Conservation (phyloP, 768 basidiomycete genomes). For the Tricholoma furcatifolium region DNA sequence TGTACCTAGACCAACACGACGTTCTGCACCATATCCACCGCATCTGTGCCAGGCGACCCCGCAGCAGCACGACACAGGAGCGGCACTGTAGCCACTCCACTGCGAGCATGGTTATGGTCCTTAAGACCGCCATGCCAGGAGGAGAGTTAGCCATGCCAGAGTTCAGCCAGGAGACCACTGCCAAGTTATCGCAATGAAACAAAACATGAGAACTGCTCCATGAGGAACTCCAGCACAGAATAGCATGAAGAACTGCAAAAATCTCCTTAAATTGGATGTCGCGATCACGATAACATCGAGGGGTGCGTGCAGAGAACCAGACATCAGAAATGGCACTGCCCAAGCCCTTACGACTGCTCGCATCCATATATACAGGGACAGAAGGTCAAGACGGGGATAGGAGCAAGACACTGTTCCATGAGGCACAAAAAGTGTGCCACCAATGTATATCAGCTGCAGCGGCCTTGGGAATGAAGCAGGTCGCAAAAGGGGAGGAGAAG, state of each 20-base stretch:
- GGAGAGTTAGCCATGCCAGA: no score
- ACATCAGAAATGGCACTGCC: no score
- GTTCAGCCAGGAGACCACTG: no score
- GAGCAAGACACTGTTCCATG: constrained; percentile 29
- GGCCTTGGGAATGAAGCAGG: constrained; percentile 21
- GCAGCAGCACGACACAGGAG: no score
- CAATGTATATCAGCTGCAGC: constrained; percentile 26
- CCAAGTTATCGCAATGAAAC: no score
- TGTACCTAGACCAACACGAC: no score
- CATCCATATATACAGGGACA: constrained; percentile 28
- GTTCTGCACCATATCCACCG: no score
- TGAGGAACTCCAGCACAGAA: constrained; percentile 27
- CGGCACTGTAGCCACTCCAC: no score
- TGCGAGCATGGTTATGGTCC: constrained; percentile 16
- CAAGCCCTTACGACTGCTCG: constrained; percentile 29
- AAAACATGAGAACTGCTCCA: no score
- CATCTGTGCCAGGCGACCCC: no score
- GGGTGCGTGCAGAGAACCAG: constrained; percentile 26
- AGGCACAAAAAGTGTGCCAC: constrained; percentile 26
- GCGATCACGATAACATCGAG: constrained; percentile 19
- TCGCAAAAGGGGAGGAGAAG: no score
- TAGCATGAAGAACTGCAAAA: constrained; percentile 29
- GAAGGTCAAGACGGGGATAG: constrained; percentile 9
- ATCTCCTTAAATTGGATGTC: no score
- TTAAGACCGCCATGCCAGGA: constrained; percentile 13